phyloP scores from a whole-genome alignment of 192 early-diverging fungal species.

The Rhizophagus prolifer region DNA sequence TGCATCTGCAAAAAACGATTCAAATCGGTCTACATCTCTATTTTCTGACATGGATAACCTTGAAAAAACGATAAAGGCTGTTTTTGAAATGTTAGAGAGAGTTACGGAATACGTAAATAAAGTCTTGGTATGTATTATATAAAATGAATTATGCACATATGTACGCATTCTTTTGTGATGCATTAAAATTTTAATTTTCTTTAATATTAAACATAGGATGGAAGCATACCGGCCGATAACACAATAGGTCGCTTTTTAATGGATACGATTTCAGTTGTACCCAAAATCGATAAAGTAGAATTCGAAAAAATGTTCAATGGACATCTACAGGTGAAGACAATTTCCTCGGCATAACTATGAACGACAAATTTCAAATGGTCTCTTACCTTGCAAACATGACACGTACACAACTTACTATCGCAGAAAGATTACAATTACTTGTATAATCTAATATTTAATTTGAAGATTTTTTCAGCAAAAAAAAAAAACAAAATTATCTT shows the following conservation, averaged over 20 bases:
- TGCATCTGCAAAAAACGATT: slow-evolving; percentile 56
- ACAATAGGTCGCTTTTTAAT: slow-evolving; percentile 88
- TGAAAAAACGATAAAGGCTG: slow-evolving; percentile 71
- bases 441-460: slow-evolving; percentile 40
- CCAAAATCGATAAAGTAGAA: slow-evolving; percentile 77
- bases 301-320: slow-evolving; percentile 94
- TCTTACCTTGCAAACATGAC: slow-evolving; percentile 95
- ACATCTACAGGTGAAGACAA: slow-evolving; percentile 62
- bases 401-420: slow-evolving; percentile 91
- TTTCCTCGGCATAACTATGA: not conserved
- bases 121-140: slow-evolving; percentile 54
- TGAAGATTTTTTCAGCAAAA: no score
- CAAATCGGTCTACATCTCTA: slow-evolving; percentile 56
- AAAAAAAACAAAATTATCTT: no score
- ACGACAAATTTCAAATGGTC: slow-evolving; percentile 60
- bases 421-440: slow-evolving; percentile 83
- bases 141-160: not conserved
- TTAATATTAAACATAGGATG: slow-evolving; percentile 32
- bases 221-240: slow-evolving; percentile 62
- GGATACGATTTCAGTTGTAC: slow-evolving; percentile 90
- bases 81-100: slow-evolving; percentile 83
- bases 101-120: slow-evolving; percentile 78
- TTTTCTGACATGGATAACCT: slow-evolving; percentile 91
- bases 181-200: not conserved
- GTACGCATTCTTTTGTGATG: not conserved